These are phyloP conservation scores for Diaporthe humulicola DNA, from an alignment of 2,329 filamentous ascomycete species.

Conservation along the genomic window DNA sequence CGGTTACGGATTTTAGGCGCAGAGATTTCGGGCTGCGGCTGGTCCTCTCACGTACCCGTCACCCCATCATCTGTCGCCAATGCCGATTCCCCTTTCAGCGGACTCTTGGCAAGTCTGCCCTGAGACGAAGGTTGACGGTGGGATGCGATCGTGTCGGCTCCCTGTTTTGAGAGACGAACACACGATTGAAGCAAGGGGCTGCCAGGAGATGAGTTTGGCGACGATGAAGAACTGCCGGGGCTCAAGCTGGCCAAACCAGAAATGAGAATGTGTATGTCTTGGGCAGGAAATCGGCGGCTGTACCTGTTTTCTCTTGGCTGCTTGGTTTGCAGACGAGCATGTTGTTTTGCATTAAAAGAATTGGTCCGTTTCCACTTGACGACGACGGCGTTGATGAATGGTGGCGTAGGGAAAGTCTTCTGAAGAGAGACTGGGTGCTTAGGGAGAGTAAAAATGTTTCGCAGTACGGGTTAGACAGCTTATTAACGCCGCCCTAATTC, in stretches of 20 bases:
- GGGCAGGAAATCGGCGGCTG: neutral
- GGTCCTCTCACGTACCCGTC: neutral
- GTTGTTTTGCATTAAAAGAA: neutral
- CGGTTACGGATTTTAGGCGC: no score
- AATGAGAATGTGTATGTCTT: neutral
- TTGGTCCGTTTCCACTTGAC: neutral
- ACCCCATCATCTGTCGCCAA: neutral
- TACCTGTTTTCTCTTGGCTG: neutral
- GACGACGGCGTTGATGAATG: slow-evolving; percentile 7
- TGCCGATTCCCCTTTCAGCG: neutral
- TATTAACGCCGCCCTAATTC: neutral
- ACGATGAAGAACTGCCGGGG: neutral
- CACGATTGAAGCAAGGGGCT: no score
- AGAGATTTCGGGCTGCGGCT: no score
- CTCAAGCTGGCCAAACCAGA: no score
- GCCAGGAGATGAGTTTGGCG: rapidly evolving
- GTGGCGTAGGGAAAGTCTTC: slow-evolving; percentile 11
- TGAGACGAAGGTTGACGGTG: no score
- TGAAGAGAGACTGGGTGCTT: neutral
- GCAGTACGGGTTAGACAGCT: slow-evolving; percentile 1
- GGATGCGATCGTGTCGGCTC: neutral
- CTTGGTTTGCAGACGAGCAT: neutral
- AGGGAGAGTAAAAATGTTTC: neutral
- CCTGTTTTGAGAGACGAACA: no score
- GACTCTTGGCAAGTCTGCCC: no score